These are phyloP conservation scores for Cladosporium colombiae DNA, from an alignment of 2,329 filamentous ascomycete species.

Conservation along the genomic window DNA sequence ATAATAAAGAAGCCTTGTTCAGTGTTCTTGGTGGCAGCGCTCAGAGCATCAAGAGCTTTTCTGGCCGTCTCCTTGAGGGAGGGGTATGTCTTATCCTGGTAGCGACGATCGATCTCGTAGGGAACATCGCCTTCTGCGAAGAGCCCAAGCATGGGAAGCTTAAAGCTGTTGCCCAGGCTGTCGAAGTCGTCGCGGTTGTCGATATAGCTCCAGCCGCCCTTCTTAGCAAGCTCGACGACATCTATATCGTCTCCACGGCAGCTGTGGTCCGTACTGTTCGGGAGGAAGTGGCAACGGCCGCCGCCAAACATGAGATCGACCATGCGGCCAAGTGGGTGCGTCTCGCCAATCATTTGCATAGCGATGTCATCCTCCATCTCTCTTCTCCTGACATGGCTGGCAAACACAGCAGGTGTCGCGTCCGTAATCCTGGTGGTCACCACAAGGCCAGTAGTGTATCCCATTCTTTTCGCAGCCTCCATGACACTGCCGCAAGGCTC, in stretches of 20 bases:
- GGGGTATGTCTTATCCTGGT: conserved; percentile 77
- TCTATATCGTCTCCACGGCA: conserved; percentile 80
- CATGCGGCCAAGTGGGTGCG: conserved; percentile 80
- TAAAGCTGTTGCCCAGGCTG: conserved; percentile 65
- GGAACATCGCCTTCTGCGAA: conserved; percentile 83
- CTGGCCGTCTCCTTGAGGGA: conserved; percentile 88
- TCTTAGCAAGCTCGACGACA: conserved; percentile 70
- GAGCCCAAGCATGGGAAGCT: conserved; percentile 82
- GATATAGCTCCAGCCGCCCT: conserved; percentile 75
- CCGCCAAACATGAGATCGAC: conserved; percentile 94
- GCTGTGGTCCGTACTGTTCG: conserved; percentile 76
- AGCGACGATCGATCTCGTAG: conserved; percentile 86
- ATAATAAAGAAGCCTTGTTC: conserved; percentile 97
- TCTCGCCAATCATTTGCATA: conserved; percentile 78
- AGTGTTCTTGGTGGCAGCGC: conserved; percentile 75
- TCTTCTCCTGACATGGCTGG: conserved; percentile 78
- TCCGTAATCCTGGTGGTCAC: conserved; percentile 95
- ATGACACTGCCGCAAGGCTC: conserved; percentile 88
- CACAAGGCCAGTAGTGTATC: conserved; percentile 89
- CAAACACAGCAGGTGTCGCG: conserved; percentile 94
- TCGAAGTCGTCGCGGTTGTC: conserved; percentile 71
- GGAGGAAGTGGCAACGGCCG: conserved; percentile 88
- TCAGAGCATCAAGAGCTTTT: conserved; percentile 76
- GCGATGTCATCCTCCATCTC: conserved; percentile 88
- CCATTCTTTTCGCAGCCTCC: conserved; percentile 88